Conservation (phyloP, 1,139 yeast genomes). For the Pichia sp. region DNA sequence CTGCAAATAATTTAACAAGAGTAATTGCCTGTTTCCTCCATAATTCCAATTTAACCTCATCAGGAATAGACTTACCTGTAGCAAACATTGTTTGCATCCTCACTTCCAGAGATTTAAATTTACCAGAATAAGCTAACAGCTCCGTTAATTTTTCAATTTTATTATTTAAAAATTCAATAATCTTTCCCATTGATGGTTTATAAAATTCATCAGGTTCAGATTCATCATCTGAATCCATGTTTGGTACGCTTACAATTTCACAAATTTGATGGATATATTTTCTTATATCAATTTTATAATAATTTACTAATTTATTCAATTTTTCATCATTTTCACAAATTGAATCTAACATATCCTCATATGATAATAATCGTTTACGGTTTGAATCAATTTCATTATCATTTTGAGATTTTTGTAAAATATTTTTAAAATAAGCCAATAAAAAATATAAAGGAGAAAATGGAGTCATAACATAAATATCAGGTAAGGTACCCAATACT, state of each 20-base stretch:
- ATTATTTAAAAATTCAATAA: constrained; percentile 30
- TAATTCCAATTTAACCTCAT: constrained; percentile 9
- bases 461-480: constrained; percentile 37
- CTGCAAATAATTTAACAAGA: constrained; percentile 24
- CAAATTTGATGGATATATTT: constrained; percentile 34
- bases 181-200: constrained; percentile 35
- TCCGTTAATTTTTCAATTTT: constrained; percentile 34
- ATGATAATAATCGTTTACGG: constrained; percentile 34
- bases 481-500: constrained; percentile 29
- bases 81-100: constrained; percentile 17
- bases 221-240: constrained; percentile 13
- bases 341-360: constrained; percentile 46
- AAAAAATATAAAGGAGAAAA: constrained; percentile 41
- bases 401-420: constrained; percentile 25
- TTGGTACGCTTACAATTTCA: constrained; percentile 28
- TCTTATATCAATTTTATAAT: constrained; percentile 20
- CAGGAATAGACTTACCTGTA: not conserved
- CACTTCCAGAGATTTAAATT: not conserved
- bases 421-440: constrained; percentile 33
- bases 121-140: constrained; percentile 18
- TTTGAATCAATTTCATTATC: constrained; percentile 2
- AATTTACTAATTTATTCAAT: constrained; percentile 30
- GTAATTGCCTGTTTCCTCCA: constrained; percentile 21
- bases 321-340: constrained; percentile 29
- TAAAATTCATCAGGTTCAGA: constrained; percentile 47